Evolutionary conservation across 495 filamentous ascomycete genomes (phyloP), one percentile per base, ranked within the genome.

Genomic region (Gamarada debralockiae): DNA sequence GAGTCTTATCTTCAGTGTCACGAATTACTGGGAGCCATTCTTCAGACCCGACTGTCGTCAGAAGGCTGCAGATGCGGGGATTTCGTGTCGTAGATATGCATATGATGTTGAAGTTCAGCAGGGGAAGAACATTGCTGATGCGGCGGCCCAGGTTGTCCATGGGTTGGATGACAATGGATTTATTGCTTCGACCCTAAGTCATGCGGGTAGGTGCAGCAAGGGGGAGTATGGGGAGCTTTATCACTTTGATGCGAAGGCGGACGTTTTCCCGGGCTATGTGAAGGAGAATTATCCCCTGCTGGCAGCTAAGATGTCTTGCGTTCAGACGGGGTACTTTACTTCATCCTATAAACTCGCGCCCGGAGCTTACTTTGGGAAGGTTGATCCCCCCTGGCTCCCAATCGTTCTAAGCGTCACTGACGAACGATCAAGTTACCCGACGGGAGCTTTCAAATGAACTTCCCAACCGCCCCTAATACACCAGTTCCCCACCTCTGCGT

Each of bases 1-100:
- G 3, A 65, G 70, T 47, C 70, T 66, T 24, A 74, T 82, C 61
- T 83, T 79, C 56, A 65, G 68, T 39, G 72, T 75, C 45, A 82
- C 79, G 0, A 75, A 83, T 39, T 81, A 76, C 65, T 74, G 70
- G 70, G 44, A 44, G 1, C 37, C 59, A 5, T 57, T 68, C 56
- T 52, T 58, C 27, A 57, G 59, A 24, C 65, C 67, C 3, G 55
- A 59, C 34, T 58, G 55, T 42, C 24, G 48, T 27, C 50, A 52
- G n/a, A 60, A 58, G 24, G 64, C 68, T 2, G 55, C 57, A 39
- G 57, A 52, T 36, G 29, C 59, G 48, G 33, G 40, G 50, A 41
- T 34, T 18, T 43, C 36, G 5, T 34, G 38, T 14, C 27, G 46
- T 10, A 42, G 50, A 29, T 43, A 50, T 23, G 53, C 53, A 12